A percentile compares a stretch with the other conserved stretches of the same genome.
Evolutionary conservation across 164 flowering plant species (phyloP).

Genomic region (Magnolia changhungtana): DNA sequence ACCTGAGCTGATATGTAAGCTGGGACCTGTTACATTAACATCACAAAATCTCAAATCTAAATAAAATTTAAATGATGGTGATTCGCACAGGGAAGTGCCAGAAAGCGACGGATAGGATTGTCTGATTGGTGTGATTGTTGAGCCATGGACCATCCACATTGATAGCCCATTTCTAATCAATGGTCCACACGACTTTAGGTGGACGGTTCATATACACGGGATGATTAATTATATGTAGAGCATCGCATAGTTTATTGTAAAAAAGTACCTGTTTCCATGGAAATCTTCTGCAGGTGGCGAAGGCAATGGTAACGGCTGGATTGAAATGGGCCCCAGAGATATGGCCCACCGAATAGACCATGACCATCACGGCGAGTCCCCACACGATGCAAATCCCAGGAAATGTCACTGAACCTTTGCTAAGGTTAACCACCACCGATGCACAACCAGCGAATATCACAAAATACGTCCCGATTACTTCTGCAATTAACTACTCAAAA

Average conservation of each 20-base stretch:
- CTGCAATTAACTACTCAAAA: constrained; percentile 47
- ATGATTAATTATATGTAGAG: too few relatives aligned
- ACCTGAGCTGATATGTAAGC: constrained; percentile 38
- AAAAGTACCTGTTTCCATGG: constrained; percentile 51
- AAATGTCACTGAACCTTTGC: constrained; percentile 30
- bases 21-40: constrained; percentile 29
- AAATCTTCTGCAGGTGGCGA: constrained; percentile 50
- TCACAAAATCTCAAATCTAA: background rate
- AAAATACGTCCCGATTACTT: constrained; percentile 54
- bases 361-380: constrained; percentile 59
- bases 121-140: too few relatives aligned
- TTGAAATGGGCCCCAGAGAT: constrained; percentile 68
- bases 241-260: too few relatives aligned
- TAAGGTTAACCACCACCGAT: constrained; percentile 43
- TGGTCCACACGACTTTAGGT: too few relatives aligned
- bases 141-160: too few relatives aligned
- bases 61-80: too few relatives aligned
- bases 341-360: constrained; percentile 60
- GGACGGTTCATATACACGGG: too few relatives aligned
- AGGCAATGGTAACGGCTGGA: constrained; percentile 60
- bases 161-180: too few relatives aligned
- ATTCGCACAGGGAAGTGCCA: too few relatives aligned
- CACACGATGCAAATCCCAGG: constrained; percentile 54
- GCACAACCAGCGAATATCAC: constrained; percentile 60
- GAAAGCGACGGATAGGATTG: too few relatives aligned